Conservation (phyloP, 805 yeast genomes). For the Candida tammaniensis region DNA sequence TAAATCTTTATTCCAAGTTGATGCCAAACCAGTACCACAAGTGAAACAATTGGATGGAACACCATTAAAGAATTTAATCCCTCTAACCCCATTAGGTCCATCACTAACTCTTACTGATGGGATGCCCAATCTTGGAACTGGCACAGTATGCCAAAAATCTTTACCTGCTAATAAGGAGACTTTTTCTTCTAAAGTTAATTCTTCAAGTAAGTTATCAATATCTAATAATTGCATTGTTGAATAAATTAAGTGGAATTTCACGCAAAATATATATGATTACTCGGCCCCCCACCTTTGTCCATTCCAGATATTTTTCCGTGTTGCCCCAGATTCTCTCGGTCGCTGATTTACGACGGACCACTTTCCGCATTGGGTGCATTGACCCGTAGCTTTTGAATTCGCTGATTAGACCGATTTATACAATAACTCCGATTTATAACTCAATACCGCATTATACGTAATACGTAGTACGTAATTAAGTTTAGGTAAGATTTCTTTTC, state of each 20-base stretch:
- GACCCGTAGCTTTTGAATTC: too few species aligned
- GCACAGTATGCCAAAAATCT: constrained; percentile 52
- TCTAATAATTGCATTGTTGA: constrained; percentile 15
- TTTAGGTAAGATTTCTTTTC: too few species aligned
- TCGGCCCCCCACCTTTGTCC: too few species aligned
- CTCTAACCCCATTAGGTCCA: constrained; percentile 67
- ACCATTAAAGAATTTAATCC: constrained; percentile 51
- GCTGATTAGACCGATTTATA: too few species aligned
- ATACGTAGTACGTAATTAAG: too few species aligned
- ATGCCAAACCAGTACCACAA: constrained; percentile 57
- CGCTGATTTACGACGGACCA: constrained; percentile 4
- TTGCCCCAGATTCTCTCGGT: constrained; percentile 6
- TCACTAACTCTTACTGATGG: constrained; percentile 51
- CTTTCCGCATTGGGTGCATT: constrained; percentile 4
- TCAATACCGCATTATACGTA: too few species aligned
- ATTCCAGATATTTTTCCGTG: constrained; percentile 2
- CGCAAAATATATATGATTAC: background rate
- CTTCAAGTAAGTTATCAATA: constrained; percentile 25
- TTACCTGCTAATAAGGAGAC: constrained; percentile 35
- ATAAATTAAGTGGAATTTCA: background rate
- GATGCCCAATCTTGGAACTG: constrained; percentile 38
- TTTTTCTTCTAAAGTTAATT: constrained; percentile 34
- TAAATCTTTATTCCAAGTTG: constrained; percentile 53
- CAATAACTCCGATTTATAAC: too few species aligned
- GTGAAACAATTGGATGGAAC: constrained; percentile 59